Evolutionary conservation across 1,284 basidiomycete species (phyloP).

Genomic region (Schizophyllum commune): DNA sequence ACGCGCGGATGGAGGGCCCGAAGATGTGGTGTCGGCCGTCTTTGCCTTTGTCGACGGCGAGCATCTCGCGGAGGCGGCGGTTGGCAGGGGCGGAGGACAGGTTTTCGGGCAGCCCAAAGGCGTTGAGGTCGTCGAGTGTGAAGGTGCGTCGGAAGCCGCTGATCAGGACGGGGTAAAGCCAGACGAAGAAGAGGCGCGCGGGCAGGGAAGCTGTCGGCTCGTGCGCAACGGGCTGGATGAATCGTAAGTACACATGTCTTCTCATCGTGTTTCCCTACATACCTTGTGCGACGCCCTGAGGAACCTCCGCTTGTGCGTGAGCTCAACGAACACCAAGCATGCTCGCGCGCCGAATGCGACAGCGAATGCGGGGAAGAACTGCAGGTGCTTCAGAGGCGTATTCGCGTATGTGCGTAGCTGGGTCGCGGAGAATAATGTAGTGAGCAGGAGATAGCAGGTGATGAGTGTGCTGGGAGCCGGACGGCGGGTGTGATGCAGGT

Average conservation of each 20-base stretch:
- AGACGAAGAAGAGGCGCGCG: slow-evolving; percentile 5
- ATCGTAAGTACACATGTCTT: background rate
- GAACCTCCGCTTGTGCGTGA: background rate
- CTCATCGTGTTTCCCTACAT: background rate
- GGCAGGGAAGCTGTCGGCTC: slow-evolving; percentile 5
- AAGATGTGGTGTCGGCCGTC: slow-evolving; percentile 1
- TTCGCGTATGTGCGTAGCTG: slow-evolving; percentile 6
- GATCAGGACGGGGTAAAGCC: slow-evolving; percentile 1
- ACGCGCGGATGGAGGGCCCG: slow-evolving; percentile 9
- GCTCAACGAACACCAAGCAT: background rate
- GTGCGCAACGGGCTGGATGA: slow-evolving; percentile 1
- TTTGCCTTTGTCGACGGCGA: background rate
- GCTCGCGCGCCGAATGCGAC: background rate
- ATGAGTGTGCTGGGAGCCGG: slow-evolving; percentile 6
- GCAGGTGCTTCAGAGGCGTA: background rate
- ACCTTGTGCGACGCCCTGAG: background rate
- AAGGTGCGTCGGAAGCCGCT: slow-evolving; percentile 3
- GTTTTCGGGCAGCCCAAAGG: background rate
- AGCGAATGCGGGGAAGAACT: background rate
- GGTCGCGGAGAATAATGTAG: slow-evolving; percentile 6
- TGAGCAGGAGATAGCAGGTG: slow-evolving; percentile 1
- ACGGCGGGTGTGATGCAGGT: slow-evolving; percentile 7
- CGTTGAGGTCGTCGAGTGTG: background rate
- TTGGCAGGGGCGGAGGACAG: background rate
- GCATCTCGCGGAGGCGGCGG: background rate